Evolutionary conservation across 2,329 filamentous ascomycete species (phyloP), one percentile per base, ranked within the genome.

Genomic region (Penicillium sp.): DNA sequence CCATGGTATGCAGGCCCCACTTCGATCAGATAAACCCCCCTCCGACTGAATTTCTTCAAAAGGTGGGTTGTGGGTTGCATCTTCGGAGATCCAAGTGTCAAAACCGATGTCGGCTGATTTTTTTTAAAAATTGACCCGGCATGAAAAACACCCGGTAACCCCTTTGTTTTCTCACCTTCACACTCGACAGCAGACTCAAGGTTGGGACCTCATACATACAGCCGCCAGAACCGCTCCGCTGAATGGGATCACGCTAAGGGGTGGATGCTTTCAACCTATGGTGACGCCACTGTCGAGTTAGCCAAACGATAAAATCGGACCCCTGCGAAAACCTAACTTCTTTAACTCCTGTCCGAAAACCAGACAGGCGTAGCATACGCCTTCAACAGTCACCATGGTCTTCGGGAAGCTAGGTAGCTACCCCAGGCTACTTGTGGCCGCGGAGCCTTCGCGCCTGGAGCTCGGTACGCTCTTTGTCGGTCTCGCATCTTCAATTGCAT

Each of bases 351-450:
- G 48, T 44, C 40, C 44, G 45, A 39, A 34, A 43, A 44, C 18
- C 36, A 40, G n/a, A 39, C 27, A 22, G 14, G 43, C 38, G 50
- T 50, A 29, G 32, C 38, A 54, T 29, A 52, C 38, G 46, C 52
- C 38, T 21, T 45, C n/a, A 24, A 46, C 52, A 45, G 29, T 51
- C 59, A 54, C 18, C 43, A 71, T 71, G 64, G 67, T 62, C 47
- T 52, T 66, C 40, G 54, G 67, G 24, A 71, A 71, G 31, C 63
- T 75, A 39, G 62, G 64, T 52, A 67, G 64, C 48, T 76, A 70
- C 46, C 71, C 69, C 53, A 62, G 65, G 49, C 64, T 76, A 24
- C 64, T 76, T 42, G 51, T 76, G 54, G 71, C 73, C 34, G 71
- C 64, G n/a, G 70, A 67, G 27, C 73, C 74, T 22, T 71, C 74